Evolutionary conservation across 306 rosid genomes (phyloP).

Genomic region (Mimosa pudica): DNA sequence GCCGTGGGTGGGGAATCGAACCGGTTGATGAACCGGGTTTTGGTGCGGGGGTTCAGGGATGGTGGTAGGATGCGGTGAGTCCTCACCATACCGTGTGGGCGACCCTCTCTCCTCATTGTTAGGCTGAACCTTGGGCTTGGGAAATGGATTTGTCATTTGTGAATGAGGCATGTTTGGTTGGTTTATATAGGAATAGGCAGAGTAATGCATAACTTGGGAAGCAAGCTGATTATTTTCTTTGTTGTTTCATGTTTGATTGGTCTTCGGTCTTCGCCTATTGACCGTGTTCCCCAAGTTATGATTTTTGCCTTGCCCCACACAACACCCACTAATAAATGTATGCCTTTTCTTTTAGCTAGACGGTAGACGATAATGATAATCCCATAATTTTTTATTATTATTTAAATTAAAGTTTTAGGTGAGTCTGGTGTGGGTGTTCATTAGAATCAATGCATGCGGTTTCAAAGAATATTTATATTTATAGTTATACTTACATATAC

Average conservation of each 20-base stretch:
- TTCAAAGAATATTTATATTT: too few species aligned
- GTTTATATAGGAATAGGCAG: not conserved
- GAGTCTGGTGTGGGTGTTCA: too few species aligned
- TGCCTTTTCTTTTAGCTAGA: too few species aligned
- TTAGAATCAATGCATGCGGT: too few species aligned
- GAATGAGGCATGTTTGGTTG: not conserved
- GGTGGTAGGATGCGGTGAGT: slow-evolving; percentile 52
- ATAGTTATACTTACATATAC: too few species aligned
- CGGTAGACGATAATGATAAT: too few species aligned
- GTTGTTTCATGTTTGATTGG: not conserved
- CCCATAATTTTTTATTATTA: too few species aligned
- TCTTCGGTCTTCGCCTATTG: not conserved
- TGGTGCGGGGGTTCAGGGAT: slow-evolving; percentile 47
- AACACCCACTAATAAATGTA: too few species aligned
- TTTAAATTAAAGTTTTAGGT: too few species aligned
- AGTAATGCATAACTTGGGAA: not conserved
- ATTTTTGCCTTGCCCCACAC: too few species aligned
- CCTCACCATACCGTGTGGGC: slow-evolving; percentile 81
- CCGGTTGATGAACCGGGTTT: slow-evolving; percentile 40
- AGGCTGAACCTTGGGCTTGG: not conserved
- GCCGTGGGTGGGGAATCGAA: slow-evolving; percentile 56
- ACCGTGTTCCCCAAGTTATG: not conserved
- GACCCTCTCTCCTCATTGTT: slow-evolving; percentile 79
- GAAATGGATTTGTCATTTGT: slow-evolving; percentile 12
- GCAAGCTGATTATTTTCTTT: not conserved